Conservation (phyloP, 805 yeast species). For the Zygosaccharomyces kombuchaensis region DNA sequence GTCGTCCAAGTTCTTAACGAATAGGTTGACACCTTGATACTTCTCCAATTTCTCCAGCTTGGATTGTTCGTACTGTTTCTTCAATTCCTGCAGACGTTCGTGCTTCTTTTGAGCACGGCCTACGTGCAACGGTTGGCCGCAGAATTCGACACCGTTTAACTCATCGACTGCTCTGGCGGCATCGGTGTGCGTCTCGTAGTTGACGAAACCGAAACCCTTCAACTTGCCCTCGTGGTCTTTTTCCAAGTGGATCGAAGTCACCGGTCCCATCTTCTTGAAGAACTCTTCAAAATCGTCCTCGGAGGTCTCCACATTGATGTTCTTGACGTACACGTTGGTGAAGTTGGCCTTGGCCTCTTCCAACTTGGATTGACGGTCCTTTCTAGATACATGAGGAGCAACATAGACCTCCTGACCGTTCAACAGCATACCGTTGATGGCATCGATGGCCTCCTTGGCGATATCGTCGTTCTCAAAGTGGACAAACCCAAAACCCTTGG, state of each 20-base stretch:
- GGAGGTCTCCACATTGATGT: conserved; percentile 67
- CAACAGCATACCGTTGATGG: conserved; percentile 96
- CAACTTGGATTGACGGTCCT: conserved; percentile 90
- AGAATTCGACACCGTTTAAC: conserved; percentile 80
- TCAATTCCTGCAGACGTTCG: conserved; percentile 94
- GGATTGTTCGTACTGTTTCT: conserved; percentile 87
- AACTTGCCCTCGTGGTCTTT: conserved; percentile 82
- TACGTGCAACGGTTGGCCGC: conserved; percentile 83
- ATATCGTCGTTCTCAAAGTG: conserved; percentile 92
- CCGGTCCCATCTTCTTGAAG: conserved; percentile 68
- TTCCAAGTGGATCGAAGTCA: conserved; percentile 80
- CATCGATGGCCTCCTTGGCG: conserved; percentile 92
- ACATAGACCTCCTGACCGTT: conserved; percentile 95
- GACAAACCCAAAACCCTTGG: conserved; percentile 96
- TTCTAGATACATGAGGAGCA: conserved; percentile 87
- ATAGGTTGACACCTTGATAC: conserved; percentile 96
- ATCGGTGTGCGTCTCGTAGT: conserved; percentile 80
- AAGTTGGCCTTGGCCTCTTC: conserved; percentile 87
- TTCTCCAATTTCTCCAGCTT: conserved; percentile 87
- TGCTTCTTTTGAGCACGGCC: conserved; percentile 99
- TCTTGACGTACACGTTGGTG: conserved; percentile 95
- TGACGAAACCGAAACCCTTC: conserved; percentile 93
- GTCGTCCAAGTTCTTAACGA: conserved; percentile 95
- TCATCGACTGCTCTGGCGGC: conserved; percentile 91
- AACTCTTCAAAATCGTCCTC: conserved; percentile 68